phyloP scores from a whole-genome alignment of 441 rosid species.

The Geranium incanum region DNA sequence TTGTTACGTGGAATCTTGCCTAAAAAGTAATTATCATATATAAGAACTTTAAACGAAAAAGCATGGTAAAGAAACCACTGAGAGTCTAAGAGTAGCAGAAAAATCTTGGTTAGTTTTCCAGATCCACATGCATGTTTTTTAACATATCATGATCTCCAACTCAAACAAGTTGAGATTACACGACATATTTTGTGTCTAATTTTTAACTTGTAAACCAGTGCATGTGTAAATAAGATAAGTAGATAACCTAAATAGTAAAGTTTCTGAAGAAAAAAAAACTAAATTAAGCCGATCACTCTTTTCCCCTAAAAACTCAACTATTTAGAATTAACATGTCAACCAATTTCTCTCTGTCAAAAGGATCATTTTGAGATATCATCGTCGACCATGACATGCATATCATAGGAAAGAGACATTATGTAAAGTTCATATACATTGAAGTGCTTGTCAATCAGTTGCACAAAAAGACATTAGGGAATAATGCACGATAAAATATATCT shows the following conservation, averaged over 20 bases:
- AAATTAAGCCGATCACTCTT: not conserved
- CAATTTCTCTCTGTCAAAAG: not conserved
- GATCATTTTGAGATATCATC: not conserved
- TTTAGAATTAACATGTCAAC: not conserved
- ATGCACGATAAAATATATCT: not conserved
- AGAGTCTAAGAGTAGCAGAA: not conserved
- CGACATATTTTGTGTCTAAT: not conserved
- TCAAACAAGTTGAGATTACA: not conserved
- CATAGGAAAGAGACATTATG: not conserved
- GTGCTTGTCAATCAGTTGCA: not conserved
- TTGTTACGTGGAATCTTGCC: conserved; percentile 22
- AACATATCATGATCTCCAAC: not conserved
- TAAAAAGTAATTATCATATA: not conserved
- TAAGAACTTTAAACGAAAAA: conserved; percentile 1
- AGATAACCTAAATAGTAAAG: not conserved
- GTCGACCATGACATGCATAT: not conserved
- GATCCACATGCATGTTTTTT: not conserved
- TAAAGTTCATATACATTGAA: not conserved
- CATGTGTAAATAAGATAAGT: not conserved
- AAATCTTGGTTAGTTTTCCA: not conserved
- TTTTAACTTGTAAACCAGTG: not conserved
- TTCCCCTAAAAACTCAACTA: not conserved
- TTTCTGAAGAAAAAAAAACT: not conserved
- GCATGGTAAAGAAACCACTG: not conserved
- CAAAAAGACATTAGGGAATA: not conserved